A percentile compares a stretch with the other conserved stretches of the same genome.
phyloP scores from a whole-genome alignment of 2,329 filamentous ascomycete species.

The Calonectria hongkongensis region DNA sequence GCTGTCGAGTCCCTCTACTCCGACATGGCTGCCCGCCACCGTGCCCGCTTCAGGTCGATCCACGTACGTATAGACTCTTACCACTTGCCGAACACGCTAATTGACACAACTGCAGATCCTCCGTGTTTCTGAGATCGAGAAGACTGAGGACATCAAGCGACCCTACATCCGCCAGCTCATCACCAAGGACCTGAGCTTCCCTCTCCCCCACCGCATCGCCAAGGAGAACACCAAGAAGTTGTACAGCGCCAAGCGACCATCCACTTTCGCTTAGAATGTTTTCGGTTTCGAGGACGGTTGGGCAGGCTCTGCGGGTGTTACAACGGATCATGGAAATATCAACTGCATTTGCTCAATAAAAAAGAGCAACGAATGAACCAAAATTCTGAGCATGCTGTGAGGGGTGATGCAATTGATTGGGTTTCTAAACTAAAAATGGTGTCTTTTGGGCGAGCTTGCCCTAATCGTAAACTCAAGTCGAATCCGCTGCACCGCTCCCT shows the following conservation, averaged over 20 bases:
- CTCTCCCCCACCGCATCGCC: conserved; percentile 95
- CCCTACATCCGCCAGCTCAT: conserved; percentile 99
- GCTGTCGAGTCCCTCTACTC: conserved; percentile 98
- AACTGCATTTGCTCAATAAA: conserved; percentile 74
- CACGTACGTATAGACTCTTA: conserved; percentile 81
- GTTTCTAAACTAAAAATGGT: conserved; percentile 48
- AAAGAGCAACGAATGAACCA: conserved; percentile 68
- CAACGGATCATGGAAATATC: conserved; percentile 77
- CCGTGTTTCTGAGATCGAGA: conserved; percentile 98
- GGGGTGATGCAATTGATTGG: conserved; percentile 57
- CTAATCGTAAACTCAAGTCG: conserved; percentile 40
- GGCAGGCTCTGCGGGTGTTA: conserved; percentile 77
- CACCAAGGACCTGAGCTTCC: conserved; percentile 96
- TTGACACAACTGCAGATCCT: conserved; percentile 80
- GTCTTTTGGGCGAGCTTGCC: conserved; percentile 30
- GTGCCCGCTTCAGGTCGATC: conserved; percentile 95
- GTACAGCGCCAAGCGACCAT: conserved; percentile 94
- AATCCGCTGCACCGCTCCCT: conserved; percentile 50
- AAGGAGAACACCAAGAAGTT: conserved; percentile 91
- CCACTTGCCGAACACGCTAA: conserved; percentile 28
- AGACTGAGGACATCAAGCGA: conserved; percentile 94
- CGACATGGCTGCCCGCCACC: conserved; percentile 99
- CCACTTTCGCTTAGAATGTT: conserved; percentile 94
- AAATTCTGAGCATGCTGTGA: conserved; percentile 57
- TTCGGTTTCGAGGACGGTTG: conserved; percentile 70